phyloP scores from a whole-genome alignment of 768 basidiomycete genomes.

The Amanita molliuscula region DNA sequence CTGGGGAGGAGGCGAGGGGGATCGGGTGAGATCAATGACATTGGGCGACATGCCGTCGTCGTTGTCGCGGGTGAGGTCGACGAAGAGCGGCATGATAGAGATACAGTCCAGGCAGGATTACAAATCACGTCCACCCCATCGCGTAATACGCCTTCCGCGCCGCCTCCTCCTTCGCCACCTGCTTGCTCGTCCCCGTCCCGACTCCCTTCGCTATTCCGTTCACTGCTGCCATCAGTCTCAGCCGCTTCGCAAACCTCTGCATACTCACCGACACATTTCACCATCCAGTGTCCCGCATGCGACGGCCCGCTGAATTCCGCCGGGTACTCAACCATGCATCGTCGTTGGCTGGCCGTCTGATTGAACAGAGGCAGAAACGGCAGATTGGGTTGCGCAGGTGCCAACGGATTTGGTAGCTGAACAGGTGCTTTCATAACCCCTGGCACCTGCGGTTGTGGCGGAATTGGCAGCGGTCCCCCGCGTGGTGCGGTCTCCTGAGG shows the following conservation, averaged over 20 bases:
- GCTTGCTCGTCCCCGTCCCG: conserved; percentile 60
- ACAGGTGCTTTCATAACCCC: conserved; percentile 12
- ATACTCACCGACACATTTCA: conserved; percentile 56
- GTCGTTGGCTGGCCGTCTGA: conserved; percentile 58
- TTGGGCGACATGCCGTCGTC: conserved; percentile 31
- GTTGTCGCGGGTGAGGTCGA: conserved; percentile 36
- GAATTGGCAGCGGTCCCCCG: not conserved
- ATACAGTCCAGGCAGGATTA: not conserved
- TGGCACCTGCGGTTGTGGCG: conserved; percentile 2
- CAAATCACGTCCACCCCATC: conserved; percentile 56
- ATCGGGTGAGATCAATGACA: conserved; percentile 67
- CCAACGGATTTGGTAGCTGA: conserved; percentile 39
- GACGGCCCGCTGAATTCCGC: conserved; percentile 53
- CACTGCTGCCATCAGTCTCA: conserved; percentile 28
- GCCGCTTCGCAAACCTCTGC: not conserved
- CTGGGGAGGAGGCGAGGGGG: conserved; percentile 43
- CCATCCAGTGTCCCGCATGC: conserved; percentile 59
- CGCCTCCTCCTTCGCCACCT: conserved; percentile 70
- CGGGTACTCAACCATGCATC: conserved; percentile 50
- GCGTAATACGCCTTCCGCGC: conserved; percentile 60
- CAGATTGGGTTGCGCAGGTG: conserved; percentile 51
- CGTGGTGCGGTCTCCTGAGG: conserved; percentile 5
- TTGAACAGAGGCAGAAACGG: conserved; percentile 70
- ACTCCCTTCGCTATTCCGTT: conserved; percentile 60
- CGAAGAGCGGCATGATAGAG: conserved; percentile 2